Conservation (phyloP, 2,329 filamentous ascomycete genomes). For the Calcarisporium arbuscula region DNA sequence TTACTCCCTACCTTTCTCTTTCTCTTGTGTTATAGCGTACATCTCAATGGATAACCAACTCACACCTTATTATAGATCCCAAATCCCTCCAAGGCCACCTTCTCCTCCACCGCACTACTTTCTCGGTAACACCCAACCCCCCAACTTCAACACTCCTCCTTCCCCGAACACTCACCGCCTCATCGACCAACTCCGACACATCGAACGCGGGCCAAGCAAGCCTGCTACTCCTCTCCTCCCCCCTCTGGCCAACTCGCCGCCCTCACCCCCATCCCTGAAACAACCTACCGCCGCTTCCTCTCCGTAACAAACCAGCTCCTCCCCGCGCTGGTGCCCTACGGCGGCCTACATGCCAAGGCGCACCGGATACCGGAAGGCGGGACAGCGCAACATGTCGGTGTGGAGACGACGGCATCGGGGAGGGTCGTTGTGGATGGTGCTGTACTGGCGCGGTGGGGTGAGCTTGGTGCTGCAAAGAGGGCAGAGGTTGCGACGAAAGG, state of each 20-base stretch:
- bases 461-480: constrained; percentile 64
- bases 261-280: constrained; percentile 71
- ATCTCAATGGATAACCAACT: too few species aligned
- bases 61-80: constrained; percentile 59
- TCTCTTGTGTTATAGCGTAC: too few species aligned
- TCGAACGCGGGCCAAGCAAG: too few species aligned
- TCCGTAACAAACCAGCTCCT: constrained; percentile 76
- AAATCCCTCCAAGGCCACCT: constrained; percentile 87
- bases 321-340: constrained; percentile 67
- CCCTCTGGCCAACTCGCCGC: constrained; percentile 70
- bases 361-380: constrained; percentile 55
- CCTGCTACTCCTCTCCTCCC: constrained; percentile 62
- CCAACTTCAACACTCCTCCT: constrained; percentile 71
- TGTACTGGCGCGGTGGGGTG: constrained; percentile 68
- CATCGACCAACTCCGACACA: constrained; percentile 14
- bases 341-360: constrained; percentile 76
- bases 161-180: constrained; percentile 51
- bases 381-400: constrained; percentile 37
- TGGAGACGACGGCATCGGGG: constrained; percentile 49
- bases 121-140: constrained; percentile 75
- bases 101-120: constrained; percentile 79
- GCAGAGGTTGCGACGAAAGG: constrained; percentile 69
- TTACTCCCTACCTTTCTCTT: too few species aligned
- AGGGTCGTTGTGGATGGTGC: constrained; percentile 71
- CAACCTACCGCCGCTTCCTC: constrained; percentile 74